Conservation (phyloP, 192 early-diverging fungal genomes). For the Coemansia sp. region DNA sequence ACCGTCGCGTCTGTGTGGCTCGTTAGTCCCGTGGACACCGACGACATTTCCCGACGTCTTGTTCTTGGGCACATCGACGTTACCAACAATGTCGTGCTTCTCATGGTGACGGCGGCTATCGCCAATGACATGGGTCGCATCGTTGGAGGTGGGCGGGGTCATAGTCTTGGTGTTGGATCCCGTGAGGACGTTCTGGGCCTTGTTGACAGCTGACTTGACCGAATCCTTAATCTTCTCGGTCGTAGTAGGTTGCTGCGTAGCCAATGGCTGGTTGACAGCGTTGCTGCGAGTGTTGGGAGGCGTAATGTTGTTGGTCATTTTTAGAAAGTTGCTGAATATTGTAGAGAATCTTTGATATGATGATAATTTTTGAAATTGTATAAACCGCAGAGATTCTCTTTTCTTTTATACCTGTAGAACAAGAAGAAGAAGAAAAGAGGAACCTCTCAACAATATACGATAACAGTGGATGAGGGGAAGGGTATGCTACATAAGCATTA, state of each 20-base stretch:
- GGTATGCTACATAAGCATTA: constrained; percentile 2
- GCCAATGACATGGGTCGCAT: neutral
- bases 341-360: neutral
- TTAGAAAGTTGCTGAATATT: neutral
- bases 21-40: neutral
- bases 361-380: neutral
- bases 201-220: constrained; percentile 4
- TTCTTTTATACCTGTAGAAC: neutral
- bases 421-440: neutral
- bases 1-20: neutral
- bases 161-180: constrained; percentile 1
- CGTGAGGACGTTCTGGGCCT: neutral
- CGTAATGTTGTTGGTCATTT: constrained; percentile 8
- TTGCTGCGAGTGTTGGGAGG: constrained; percentile 11
- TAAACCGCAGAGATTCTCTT: neutral
- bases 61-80: neutral
- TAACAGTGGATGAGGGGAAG: neutral
- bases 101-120: neutral
- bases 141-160: constrained; percentile 5
- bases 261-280: neutral
- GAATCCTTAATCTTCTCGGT: constrained; percentile 15
- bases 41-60: neutral
- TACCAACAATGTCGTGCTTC: neutral
- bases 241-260: constrained; percentile 5
- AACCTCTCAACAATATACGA: neutral